Evolutionary conservation across 768 basidiomycete genomes (phyloP), one percentile per base, ranked within the genome.

Genomic region (Filobasidium floriforme): DNA sequence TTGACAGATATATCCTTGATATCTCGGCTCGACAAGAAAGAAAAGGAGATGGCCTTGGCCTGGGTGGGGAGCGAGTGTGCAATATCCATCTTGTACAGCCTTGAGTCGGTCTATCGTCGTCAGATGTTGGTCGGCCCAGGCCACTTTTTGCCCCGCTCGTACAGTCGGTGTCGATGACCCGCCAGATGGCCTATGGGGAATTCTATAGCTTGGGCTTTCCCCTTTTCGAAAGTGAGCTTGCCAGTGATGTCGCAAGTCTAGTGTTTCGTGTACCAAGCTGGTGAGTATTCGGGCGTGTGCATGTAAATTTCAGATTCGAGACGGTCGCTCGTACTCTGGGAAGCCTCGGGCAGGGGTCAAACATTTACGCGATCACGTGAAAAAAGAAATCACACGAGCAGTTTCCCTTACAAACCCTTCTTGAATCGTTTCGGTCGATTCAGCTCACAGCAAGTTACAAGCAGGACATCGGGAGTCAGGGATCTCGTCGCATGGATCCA

Each of bases 1-100:
- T 96, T 93, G 75, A 98, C 94, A n/a, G 92, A 94, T 75, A 98
- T 91, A 66, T 88, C 85, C 54, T 89, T 86, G 74, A 97, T 84
- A 79, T 99, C 93, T 71, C 89, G 84, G 15, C 90, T 82, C 18
- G 88, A 85, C 61, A 99, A 86, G 78, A 92, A 94, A 0, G 92
- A 92, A 79, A 99, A 99, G 10, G 92, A 91, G 67, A 97, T 80
- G 69, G 88, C 88, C 63, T 86, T 80, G 68, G 93, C 87, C 37
- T 87, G 85, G 0, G 92, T 88, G n/a, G 91, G 88, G 51, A 98
- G 79, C 14, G 93, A 88, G 72, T 89, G 85, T 5, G 92, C 83
- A 80, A 94, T 89, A 79, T 99, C 93, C 94, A 97, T 79, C 55
- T 7, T 66, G 61, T 44, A 22, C 15, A 28, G 26, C 46, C 46